Percentiles rank a stretch among this genome's conserved stretches.
These are phyloP conservation scores for Acidiella bohemica DNA, from an alignment of 495 filamentous ascomycete genomes.

Conservation along the genomic window DNA sequence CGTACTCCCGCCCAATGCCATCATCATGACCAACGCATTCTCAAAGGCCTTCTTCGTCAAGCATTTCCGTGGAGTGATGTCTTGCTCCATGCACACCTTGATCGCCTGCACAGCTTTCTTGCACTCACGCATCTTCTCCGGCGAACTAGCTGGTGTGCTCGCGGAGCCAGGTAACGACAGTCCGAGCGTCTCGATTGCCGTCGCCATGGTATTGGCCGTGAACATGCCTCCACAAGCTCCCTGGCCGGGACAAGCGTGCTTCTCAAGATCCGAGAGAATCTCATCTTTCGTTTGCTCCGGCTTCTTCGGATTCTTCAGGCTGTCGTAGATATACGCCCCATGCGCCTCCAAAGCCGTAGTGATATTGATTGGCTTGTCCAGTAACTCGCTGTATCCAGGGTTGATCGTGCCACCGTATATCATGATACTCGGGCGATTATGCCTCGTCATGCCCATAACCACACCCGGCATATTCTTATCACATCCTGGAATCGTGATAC, in stretches of 20 bases:
- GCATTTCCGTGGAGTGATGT: conserved; percentile 74
- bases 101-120: conserved; percentile 77
- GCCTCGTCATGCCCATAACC: conserved; percentile 71
- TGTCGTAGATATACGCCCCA: conserved; percentile 74
- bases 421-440: conserved; percentile 79
- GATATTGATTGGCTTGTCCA: conserved; percentile 77
- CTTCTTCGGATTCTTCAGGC: conserved; percentile 43
- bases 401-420: conserved; percentile 85
- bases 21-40: conserved; percentile 85
- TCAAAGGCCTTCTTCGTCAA: conserved; percentile 79
- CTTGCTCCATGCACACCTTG: conserved; percentile 68
- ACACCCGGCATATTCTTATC: conserved; percentile 98
- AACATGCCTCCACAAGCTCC: conserved; percentile 97
- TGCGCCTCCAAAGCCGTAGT: conserved; percentile 80
- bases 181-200: conserved; percentile 92
- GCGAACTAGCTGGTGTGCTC: conserved; percentile 73
- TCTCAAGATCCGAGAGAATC: conserved; percentile 76
- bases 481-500: conserved; percentile 87
- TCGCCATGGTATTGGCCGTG: conserved; percentile 96
- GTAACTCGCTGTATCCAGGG: conserved; percentile 65
- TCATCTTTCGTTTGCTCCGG: conserved; percentile 54
- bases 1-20: conserved; percentile 80
- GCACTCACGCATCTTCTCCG: conserved; percentile 87
- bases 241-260: conserved; percentile 73
- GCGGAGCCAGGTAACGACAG: conserved; percentile 80